Evolutionary conservation across 2,329 filamentous ascomycete genomes (phyloP).

Genomic region (Exophiala oligosperma): DNA sequence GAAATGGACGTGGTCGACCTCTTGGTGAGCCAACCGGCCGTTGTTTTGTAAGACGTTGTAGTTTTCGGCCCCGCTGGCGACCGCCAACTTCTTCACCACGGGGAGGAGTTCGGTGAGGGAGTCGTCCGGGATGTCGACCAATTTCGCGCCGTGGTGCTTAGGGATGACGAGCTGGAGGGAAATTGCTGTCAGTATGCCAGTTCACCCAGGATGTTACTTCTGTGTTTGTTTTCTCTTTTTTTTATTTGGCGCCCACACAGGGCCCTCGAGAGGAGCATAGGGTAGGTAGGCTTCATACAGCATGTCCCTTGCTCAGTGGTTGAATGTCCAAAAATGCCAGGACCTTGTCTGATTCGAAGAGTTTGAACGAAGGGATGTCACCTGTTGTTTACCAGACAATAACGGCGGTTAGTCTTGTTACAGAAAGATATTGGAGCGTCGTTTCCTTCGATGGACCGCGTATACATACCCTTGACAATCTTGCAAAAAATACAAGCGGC

Average conservation of each 20-base stretch:
- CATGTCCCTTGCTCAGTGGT: slow-evolving; percentile 83
- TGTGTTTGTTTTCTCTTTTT: no score
- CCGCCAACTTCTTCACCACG: slow-evolving; percentile 82
- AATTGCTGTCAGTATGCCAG: not conserved
- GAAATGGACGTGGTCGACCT: slow-evolving; percentile 93
- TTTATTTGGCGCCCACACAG: no score
- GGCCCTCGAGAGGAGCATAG: slow-evolving; percentile 12
- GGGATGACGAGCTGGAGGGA: slow-evolving; percentile 81
- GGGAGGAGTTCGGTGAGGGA: slow-evolving; percentile 79
- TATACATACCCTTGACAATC: slow-evolving; percentile 79
- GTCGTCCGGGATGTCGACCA: slow-evolving; percentile 90
- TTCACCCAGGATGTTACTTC: no score
- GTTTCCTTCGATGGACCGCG: not conserved
- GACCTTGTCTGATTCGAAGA: slow-evolving; percentile 91
- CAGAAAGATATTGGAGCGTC: no score
- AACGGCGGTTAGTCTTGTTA: no score
- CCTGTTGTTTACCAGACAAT: slow-evolving; percentile 51
- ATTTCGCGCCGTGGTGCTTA: slow-evolving; percentile 89
- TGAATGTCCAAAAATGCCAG: slow-evolving; percentile 96
- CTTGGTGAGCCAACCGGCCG: slow-evolving; percentile 84
- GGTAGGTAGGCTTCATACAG: slow-evolving; percentile 54
- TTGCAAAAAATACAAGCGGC: slow-evolving; percentile 94
- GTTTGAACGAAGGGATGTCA: slow-evolving; percentile 94
- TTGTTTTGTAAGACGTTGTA: slow-evolving; percentile 99
- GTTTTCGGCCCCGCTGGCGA: slow-evolving; percentile 71